Conservation (phyloP, 140 eudicot genomes). For the Stevia rebaudiana region DNA sequence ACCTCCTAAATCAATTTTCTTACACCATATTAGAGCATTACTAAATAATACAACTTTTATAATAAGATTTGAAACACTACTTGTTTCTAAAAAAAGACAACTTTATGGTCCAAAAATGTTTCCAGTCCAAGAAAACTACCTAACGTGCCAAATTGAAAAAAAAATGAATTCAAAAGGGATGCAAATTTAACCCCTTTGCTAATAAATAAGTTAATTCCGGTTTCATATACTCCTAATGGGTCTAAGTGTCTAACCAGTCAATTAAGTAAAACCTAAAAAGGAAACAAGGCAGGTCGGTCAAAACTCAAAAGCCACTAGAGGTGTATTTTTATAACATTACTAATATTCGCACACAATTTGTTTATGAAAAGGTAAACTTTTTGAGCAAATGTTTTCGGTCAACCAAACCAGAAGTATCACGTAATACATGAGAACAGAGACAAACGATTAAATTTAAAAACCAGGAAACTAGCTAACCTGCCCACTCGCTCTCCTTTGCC, state of each 20-base stretch:
- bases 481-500: slow-evolving; percentile 76
- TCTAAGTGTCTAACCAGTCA: neutral
- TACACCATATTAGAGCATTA: neutral
- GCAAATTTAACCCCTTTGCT: no score
- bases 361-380: neutral
- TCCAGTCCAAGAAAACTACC: neutral
- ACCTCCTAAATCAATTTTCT: neutral
- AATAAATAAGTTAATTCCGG: no score
- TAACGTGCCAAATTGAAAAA: neutral
- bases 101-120: neutral
- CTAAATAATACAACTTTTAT: neutral
- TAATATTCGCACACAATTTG: neutral
- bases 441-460: neutral
- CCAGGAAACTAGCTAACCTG: slow-evolving; percentile 42
- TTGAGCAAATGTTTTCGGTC: no score
- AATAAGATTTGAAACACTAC: neutral
- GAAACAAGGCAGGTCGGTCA: neutral
- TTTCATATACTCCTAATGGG: no score
- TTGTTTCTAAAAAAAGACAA: neutral
- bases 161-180: neutral
- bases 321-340: neutral
- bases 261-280: neutral
- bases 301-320: neutral
- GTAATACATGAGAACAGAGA: neutral
- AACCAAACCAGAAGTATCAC: no score